Evolutionary conservation across 1,284 basidiomycete species (phyloP), one percentile per base, ranked within the genome.

Genomic region (Ceratobasidium sp.): DNA sequence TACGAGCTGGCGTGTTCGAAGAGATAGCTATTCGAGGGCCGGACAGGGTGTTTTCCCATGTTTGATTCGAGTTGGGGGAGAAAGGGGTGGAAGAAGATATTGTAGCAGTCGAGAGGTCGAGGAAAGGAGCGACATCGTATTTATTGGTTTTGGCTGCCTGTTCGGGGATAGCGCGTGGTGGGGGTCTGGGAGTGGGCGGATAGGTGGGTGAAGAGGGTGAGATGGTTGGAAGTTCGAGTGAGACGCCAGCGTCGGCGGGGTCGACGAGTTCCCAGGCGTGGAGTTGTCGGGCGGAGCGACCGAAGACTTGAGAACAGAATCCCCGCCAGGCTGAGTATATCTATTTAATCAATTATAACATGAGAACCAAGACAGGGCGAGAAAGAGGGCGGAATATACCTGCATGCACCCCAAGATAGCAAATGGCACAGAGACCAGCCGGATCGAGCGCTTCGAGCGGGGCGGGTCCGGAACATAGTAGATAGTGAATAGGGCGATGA

Each of bases 311-410:
- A 46, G 80, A 80, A 75, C 84, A 85, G 74, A 83, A 83, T 37
- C 84, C 84, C 76, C 83, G 78, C 77, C 79, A 83, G 4, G 80
- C 83, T 22, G 81, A 80, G 75, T 84, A 84, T 61, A 81, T 72
- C 69, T 72, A 27, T 24, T 16, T 6, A 1, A 16, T 39, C 19
- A 7, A 31, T 27, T 37, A 5, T n/a, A 16, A 16, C 9, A 4
- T 48, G 41, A 24, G 14, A 29, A 19, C 2, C 13, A 8, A n/a
- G 37, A 3, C n/a, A 3, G 13, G n/a, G 8, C 22, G 16, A n/a
- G 34, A n/a, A 39, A 27, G 31, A 11, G 49, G 46, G 8, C n/a
- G n/a, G 39, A 19, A 41, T 37, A 37, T 66, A 54, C 76, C 76
- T 81, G 81, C 78, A 81, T 81, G 11, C 79, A 76, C 13, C 83